phyloP scores from a whole-genome alignment of 2,329 filamentous ascomycete species.

The Akanthomyces dipterigenus region DNA sequence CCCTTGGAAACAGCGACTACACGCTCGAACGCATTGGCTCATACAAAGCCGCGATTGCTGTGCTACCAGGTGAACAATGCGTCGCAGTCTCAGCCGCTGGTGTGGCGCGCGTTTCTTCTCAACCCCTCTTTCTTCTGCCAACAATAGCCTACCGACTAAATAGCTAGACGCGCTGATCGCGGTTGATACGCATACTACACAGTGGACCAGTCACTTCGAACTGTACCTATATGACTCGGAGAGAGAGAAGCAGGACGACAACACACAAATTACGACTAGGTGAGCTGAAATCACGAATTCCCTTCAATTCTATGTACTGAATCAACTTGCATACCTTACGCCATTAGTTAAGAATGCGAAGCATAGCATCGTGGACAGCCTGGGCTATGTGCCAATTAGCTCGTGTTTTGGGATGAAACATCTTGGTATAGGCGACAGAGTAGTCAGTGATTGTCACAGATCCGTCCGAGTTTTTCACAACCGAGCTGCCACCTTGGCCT shows the following conservation, averaged over 20 bases:
- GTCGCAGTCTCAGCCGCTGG: background rate
- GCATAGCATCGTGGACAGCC: background rate
- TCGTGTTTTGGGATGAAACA: background rate
- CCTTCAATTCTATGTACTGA: too few species aligned
- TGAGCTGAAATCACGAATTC: too few species aligned
- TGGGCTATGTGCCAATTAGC: background rate
- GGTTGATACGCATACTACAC: too few species aligned
- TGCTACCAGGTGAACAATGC: conserved; percentile 23
- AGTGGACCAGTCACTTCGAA: too few species aligned
- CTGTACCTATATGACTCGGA: too few species aligned
- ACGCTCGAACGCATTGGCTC: conserved; percentile 19
- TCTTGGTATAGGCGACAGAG: background rate
- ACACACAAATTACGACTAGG: too few species aligned
- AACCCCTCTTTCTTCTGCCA: too few species aligned
- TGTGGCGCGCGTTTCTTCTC: background rate
- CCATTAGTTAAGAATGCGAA: too few species aligned
- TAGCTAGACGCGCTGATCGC: too few species aligned
- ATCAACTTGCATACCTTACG: too few species aligned
- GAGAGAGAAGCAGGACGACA: too few species aligned
- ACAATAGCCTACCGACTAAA: too few species aligned
- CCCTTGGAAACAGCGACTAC: conserved; percentile 20
- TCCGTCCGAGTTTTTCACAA: background rate
- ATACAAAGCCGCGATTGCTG: conserved; percentile 24
- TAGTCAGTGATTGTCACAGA: background rate
- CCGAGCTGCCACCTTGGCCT: background rate